Percentiles rank a stretch among this genome's conserved stretches.
Evolutionary conservation across 495 filamentous ascomycete species (phyloP).

Genomic region (Letharia lupina): DNA sequence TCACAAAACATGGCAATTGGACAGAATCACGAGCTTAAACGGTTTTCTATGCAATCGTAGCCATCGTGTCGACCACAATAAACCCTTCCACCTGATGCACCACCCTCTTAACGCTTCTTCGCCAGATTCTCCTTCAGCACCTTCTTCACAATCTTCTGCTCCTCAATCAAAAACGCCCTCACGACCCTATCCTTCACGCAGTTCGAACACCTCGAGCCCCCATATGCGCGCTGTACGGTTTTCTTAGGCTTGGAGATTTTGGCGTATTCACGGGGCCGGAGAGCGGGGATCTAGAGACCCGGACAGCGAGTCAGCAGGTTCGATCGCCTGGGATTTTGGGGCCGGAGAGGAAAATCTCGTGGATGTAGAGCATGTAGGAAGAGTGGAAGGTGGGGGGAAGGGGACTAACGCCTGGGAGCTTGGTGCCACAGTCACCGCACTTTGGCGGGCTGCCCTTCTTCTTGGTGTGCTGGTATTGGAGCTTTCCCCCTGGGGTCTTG

Average conservation of each 20-base stretch:
- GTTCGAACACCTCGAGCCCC: constrained; percentile 94
- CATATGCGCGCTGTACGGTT: constrained; percentile 96
- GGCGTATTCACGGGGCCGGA: constrained; percentile 94
- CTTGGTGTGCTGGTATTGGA: constrained; percentile 96
- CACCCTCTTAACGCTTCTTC: constrained; percentile 56
- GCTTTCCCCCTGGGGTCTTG: constrained; percentile 91
- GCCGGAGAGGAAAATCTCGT: background rate
- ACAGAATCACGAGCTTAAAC: background rate
- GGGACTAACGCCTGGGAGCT: constrained; percentile 82
- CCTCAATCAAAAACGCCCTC: constrained; percentile 96
- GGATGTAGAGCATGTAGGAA: background rate
- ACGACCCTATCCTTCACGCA: constrained; percentile 97
- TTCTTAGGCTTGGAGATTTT: constrained; percentile 96
- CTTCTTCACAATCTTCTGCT: constrained; percentile 99
- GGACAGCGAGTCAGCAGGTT: constrained; percentile 3
- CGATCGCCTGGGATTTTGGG: background rate
- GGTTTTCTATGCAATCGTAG: background rate
- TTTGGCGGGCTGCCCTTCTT: constrained; percentile 94
- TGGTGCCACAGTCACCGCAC: constrained; percentile 97
- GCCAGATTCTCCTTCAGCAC: constrained; percentile 89
- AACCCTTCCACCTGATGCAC: background rate
- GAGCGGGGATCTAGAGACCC: constrained; percentile 71
- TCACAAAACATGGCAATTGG: background rate
- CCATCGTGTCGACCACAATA: constrained; percentile 1
- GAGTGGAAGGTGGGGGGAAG: constrained; percentile 15